These are phyloP conservation scores for Sporothrix brasiliensis DNA, from an alignment of 2,329 filamentous ascomycete species.

Conservation along the genomic window DNA sequence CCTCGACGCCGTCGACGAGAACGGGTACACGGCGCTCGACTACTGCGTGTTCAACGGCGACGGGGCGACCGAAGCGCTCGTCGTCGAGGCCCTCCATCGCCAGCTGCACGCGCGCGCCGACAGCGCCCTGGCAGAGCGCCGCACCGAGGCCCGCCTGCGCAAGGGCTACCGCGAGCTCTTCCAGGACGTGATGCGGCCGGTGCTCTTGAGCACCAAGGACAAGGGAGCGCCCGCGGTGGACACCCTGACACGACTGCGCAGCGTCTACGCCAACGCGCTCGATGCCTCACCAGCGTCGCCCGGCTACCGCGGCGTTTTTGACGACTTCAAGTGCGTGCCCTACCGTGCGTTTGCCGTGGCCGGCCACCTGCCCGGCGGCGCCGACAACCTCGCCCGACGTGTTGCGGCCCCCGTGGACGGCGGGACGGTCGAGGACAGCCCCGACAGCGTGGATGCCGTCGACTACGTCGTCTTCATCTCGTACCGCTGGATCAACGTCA, in stretches of 20 bases:
- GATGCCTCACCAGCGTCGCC: not conserved
- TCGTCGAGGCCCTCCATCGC: not conserved
- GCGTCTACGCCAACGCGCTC: not conserved
- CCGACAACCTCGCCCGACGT: not conserved
- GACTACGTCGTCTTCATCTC: not conserved
- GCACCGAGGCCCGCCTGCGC: slow-evolving; percentile 5
- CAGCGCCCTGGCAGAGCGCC: not conserved
- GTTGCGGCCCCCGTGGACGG: not conserved
- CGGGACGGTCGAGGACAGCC: too few species aligned
- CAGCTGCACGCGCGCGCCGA: slow-evolving; percentile 1
- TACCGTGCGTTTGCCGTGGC: not conserved
- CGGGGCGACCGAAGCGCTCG: not conserved
- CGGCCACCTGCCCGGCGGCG: not conserved
- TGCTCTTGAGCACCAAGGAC: not conserved
- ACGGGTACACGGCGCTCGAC: slow-evolving; percentile 10
- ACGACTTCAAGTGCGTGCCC: not conserved
- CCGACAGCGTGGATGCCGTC: not conserved
- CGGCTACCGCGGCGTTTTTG: slow-evolving; percentile 10
- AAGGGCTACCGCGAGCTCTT: slow-evolving; percentile 7
- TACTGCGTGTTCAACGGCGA: not conserved
- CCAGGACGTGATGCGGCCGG: slow-evolving; percentile 2
- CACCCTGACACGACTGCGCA: not conserved
- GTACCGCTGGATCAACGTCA: slow-evolving; percentile 11
- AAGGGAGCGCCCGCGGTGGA: not conserved
- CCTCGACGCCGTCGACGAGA: slow-evolving; percentile 5